Percentiles rank a stretch among this genome's conserved stretches.
phyloP scores from a whole-genome alignment of 805 yeast genomes.

The Yarrowia yakushimensis region DNA sequence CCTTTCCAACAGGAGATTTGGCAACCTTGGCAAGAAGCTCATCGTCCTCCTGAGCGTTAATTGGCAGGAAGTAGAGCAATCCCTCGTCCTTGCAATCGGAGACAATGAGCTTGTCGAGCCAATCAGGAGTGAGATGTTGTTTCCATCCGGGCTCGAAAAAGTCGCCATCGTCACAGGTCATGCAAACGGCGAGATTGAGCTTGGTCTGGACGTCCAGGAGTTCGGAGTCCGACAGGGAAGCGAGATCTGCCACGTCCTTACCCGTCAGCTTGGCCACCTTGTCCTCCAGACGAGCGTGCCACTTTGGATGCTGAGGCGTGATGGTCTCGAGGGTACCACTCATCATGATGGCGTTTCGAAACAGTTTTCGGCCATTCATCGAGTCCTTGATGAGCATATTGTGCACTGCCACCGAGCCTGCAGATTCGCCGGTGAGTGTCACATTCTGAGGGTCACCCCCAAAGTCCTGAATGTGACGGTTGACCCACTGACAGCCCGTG shows the following conservation, averaged over 20 bases:
- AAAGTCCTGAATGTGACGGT: conserved; percentile 42
- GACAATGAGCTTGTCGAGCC: conserved; percentile 18
- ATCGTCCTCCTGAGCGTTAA: not conserved
- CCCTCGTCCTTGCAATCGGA: conserved; percentile 19
- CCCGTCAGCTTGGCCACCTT: conserved; percentile 2
- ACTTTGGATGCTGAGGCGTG: conserved; percentile 21
- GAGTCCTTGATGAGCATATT: conserved; percentile 24
- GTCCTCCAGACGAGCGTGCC: not conserved
- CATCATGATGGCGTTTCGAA: conserved; percentile 21
- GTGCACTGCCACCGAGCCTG: conserved; percentile 38
- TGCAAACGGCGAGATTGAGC: conserved; percentile 6
- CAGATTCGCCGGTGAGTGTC: conserved; percentile 47
- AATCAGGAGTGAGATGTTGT: conserved; percentile 1
- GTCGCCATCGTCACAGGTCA: conserved; percentile 24
- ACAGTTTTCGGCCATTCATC: conserved; percentile 19
- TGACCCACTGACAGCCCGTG: conserved; percentile 47
- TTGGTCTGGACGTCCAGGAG: conserved; percentile 2
- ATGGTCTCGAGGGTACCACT: conserved; percentile 17
- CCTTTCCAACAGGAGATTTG: not conserved
- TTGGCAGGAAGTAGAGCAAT: conserved; percentile 1
- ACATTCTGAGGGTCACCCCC: conserved; percentile 48
- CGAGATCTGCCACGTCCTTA: not conserved
- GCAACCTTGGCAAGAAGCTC: conserved; percentile 1
- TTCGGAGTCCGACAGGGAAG: not conserved
- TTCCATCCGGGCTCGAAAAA: conserved; percentile 23